Conservation (phyloP, 805 yeast species). For the Sugiyamaella lignohabitans region DNA sequence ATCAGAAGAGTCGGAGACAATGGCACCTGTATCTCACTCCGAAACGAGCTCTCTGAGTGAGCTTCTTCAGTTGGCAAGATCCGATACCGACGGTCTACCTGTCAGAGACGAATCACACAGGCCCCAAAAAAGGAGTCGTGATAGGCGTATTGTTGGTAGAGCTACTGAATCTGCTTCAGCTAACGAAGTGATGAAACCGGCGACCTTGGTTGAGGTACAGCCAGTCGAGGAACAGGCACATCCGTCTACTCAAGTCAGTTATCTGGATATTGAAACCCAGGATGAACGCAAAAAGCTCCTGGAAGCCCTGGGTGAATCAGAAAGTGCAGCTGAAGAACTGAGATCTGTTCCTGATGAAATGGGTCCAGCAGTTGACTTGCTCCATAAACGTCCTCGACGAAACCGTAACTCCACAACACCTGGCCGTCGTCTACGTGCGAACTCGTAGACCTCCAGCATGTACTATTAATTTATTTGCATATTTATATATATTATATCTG, state of each 20-base stretch:
- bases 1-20: background rate
- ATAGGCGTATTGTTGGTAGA: slow-evolving; percentile 1
- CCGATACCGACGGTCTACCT: background rate
- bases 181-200: background rate
- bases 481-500: no score
- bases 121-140: background rate
- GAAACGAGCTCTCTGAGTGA: background rate
- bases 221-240: background rate
- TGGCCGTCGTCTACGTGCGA: background rate
- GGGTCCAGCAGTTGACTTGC: slow-evolving; percentile 19
- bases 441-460: no score
- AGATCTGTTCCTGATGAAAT: slow-evolving; percentile 1
- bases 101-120: background rate
- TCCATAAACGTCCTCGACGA: slow-evolving; percentile 1
- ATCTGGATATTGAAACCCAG: slow-evolving; percentile 21
- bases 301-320: slow-evolving; percentile 19
- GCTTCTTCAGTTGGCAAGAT: background rate
- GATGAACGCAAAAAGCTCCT: slow-evolving; percentile 16
- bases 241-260: slow-evolving; percentile 20
- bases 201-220: background rate
- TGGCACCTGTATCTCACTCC: background rate
- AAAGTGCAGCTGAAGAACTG: background rate
- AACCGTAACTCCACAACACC: background rate
- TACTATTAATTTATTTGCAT: no score
- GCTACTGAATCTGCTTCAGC: slow-evolving; percentile 4